Percentiles rank a stretch among this genome's conserved stretches.
Conservation (phyloP, 2,329 filamentous ascomycete genomes). For the Microsporum audouinii region DNA sequence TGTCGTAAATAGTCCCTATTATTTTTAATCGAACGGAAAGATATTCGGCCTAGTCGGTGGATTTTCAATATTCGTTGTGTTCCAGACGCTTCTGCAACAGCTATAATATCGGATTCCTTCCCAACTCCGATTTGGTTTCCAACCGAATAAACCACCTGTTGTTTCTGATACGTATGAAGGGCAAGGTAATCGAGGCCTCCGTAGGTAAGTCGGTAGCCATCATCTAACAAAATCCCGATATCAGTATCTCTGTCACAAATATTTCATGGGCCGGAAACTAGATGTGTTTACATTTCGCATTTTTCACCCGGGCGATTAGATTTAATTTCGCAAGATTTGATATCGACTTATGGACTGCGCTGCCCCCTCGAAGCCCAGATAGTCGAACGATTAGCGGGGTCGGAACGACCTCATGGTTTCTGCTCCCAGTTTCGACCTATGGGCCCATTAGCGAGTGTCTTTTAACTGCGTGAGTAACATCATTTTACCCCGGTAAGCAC, state of each 20-base stretch:
- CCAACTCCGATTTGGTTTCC: slow-evolving; percentile 91
- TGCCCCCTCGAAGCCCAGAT: slow-evolving; percentile 64
- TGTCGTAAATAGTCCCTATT: slow-evolving; percentile 93
- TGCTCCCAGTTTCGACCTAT: slow-evolving; percentile 83
- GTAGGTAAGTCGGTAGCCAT: slow-evolving; percentile 93
- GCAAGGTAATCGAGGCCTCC: slow-evolving; percentile 97
- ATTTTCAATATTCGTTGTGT: slow-evolving; percentile 83
- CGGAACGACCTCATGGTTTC: slow-evolving; percentile 94
- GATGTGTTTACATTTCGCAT: slow-evolving; percentile 58
- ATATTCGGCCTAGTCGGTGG: slow-evolving; percentile 87
- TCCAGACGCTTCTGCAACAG: slow-evolving; percentile 71
- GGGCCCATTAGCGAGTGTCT: background rate
- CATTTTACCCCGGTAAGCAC: slow-evolving; percentile 73
- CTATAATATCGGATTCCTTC: slow-evolving; percentile 94
- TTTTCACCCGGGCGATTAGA: slow-evolving; percentile 84
- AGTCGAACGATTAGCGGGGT: slow-evolving; percentile 78
- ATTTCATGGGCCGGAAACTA: background rate
- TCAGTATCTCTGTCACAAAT: slow-evolving; percentile 2
- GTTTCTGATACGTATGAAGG: slow-evolving; percentile 73
- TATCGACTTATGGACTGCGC: slow-evolving; percentile 74
- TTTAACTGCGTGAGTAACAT: background rate
- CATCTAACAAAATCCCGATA: slow-evolving; percentile 41
- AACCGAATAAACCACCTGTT: slow-evolving; percentile 75
- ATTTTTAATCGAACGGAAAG: slow-evolving; percentile 88
- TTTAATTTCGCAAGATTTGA: slow-evolving; percentile 84